These are phyloP conservation scores for Claviceps cyperi DNA, from an alignment of 2,329 filamentous ascomycete species.

Conservation along the genomic window DNA sequence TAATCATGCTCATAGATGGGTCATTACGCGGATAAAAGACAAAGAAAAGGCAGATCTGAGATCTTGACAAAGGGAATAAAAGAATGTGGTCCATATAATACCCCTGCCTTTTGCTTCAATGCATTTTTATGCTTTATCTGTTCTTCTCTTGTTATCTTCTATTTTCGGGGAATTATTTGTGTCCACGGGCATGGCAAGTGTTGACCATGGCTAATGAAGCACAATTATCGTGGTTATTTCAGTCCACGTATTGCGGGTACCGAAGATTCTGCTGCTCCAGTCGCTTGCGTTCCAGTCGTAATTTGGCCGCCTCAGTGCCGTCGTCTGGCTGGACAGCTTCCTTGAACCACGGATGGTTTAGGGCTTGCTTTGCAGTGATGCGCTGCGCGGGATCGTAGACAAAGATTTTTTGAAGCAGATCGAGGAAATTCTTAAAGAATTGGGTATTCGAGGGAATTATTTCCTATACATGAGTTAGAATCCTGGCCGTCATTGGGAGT, in stretches of 20 bases:
- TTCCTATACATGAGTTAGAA: conserved; percentile 13
- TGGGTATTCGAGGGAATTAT: conserved; percentile 40
- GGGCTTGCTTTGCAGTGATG: conserved; percentile 44
- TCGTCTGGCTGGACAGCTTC: conserved; percentile 44
- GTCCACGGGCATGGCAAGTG: not conserved
- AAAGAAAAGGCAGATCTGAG: not conserved
- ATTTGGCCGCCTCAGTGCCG: conserved; percentile 44
- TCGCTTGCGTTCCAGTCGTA: conserved; percentile 19
- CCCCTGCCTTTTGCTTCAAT: no score
- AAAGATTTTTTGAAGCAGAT: conserved; percentile 45
- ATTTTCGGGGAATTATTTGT: not conserved
- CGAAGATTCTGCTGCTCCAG: conserved; percentile 4
- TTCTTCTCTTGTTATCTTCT: not conserved
- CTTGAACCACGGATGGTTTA: conserved; percentile 47
- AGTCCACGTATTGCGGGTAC: not conserved
- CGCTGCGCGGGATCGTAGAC: conserved; percentile 44
- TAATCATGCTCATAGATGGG: conserved; percentile 5
- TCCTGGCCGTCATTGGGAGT: not conserved
- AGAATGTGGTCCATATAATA: not conserved
- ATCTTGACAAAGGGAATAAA: not conserved
- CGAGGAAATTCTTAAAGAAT: conserved; percentile 41
- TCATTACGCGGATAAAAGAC: conserved; percentile 3
- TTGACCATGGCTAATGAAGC: not conserved
- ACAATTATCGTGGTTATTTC: not conserved
- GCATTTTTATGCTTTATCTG: not conserved